Base-by-base conservation (phyloP, 179 eudicot species). In the Carnegiea gigantea region DNA sequence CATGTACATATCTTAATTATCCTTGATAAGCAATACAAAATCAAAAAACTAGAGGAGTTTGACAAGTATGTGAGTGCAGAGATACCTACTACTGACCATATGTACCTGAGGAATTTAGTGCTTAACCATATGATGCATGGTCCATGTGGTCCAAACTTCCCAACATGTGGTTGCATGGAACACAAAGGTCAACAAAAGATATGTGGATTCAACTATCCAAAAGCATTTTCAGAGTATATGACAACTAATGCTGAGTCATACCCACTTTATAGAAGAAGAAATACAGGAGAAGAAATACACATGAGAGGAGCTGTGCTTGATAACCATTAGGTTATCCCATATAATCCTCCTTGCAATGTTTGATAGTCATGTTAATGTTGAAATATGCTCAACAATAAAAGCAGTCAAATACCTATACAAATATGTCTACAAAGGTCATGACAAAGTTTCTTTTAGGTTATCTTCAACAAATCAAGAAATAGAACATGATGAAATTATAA, bases 1-100 rank as follows among this genome's bases (percentile, higher is more conserved):
- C 84, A 84, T 70, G 84, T 23, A 0, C 84, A 82, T 18, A n/a
- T 82, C 17, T 53, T 87, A 0, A 6, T 84, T 1, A 87, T 84
- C 0, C 15, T 85, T 0, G 28, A 87, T 1, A 0, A 23, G 9
- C 49, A 85, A 85, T 57, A 0, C 1, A 57, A 57, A 9, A 36
- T 82, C 2, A 23, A 23, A 3, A 9, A 20, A 15, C 78, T 70
- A 6, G 81, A 62, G 9, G 71, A 79, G 0, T 82, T 33, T 44
- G 82, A 85, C 49, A 43, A 62, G n/a, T 76, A 53, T 40, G 67
- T 20, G n/a, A n/a, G n/a, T n/a, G 82, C 80, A 0, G 77, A 85
- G 40, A 74, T 81, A 1, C 77, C 87, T 12, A 8, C 64, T n/a
- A 20, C 23, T 2, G 36, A 78, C 0, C 28, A 81, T 15, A 71